Evolutionary conservation across 257 asterid genomes (phyloP), one percentile per base, ranked within the genome.

Genomic region (Misopates orontium): DNA sequence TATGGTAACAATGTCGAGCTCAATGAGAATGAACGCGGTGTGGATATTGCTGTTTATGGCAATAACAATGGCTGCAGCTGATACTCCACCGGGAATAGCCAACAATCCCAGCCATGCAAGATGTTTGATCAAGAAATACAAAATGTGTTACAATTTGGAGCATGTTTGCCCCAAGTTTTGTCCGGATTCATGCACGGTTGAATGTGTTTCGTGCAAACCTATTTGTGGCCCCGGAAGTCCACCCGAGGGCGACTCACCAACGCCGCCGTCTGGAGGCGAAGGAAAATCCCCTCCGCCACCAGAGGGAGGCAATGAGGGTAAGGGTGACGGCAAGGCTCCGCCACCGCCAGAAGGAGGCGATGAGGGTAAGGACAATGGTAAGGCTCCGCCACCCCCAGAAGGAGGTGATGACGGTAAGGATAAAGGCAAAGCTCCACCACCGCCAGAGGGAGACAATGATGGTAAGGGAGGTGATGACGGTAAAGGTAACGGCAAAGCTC

Each of bases 121-220:
- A 39, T 84, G 85, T 24, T 20, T 44, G 71, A 63, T 57, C 58
- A 66, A 69, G 42, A 74, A 78, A 24, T 78, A 75, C 47, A 83
- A 80, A 54, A 66, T 14, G 28, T 80, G 89, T 39, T 68, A 83
- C 55, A 80, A 83, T 25, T 72, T 80, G 67, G 83, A 72, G 67
- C 89, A 83, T 65, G 86, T 83, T 58, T 83, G 89, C 52, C 89
- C 89, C 48, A 79, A 80, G 39, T 84, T 78, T 64, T 81, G 87
- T 51, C 90, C 90, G 0, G 71, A 81, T 61, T 40, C 75, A 0
- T 84, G 90, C 74, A 50, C 62, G 0, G 84, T 80, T 0, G 78
- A 84, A 0, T 82, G 84, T 48, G 72, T 54, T 2, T 84, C 86
- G 0, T 84, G 89, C 11, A 80, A 81, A 16, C 86, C 87, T 2